Base-by-base conservation (phyloP, 305 asterid genomes). In the Fraxinus velutina region DNA sequence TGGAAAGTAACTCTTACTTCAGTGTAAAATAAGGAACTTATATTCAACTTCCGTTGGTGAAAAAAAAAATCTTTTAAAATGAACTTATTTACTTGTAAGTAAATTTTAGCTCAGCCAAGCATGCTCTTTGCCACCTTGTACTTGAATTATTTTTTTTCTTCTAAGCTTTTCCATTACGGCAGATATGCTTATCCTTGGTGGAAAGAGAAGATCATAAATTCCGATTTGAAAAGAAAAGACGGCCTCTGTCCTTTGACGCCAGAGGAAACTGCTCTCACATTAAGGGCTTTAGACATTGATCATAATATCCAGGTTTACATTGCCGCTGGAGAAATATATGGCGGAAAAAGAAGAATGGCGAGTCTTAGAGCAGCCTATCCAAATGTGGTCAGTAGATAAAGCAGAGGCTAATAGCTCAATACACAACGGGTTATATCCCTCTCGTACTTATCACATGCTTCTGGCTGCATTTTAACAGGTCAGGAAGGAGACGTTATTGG, bases 121-220 rank as follows among this genome's bases (percentile, higher is more conserved):
- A 17, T 17, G 24, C 66, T 55, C 27, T 13, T 52, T 55, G 66
- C 6, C 27, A 17, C 22, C 66, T 55, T 55, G 66, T 77, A 60
- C 15, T 47, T 24, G 44, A 39, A 75, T 30, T 57, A 32, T 73
- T 47, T 27, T 55, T 71, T 47, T 2, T 78, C 30, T 24, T 75
- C 37, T 29, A 57, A 78, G 83, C 78, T 44, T 81, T 13, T 77
- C 29, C 60, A 6, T 82, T 34, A 29, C 17, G 72, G 30, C 55
- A 93, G 97, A 84, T 92, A 92, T 86, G 95, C 94, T 30, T 92
- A 92, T 80, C 97, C 96, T 2, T 93, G 97, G 97, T 93, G 97
- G 97, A 93, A 92, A 83, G 96, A 93, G 89, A 93, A 93, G 89
- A 70, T 90, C 78, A 90, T 93, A 30, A 89, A 93, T 84, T 93